Conservation (phyloP, 495 filamentous ascomycete genomes). For the Cairneyella variabilis region DNA sequence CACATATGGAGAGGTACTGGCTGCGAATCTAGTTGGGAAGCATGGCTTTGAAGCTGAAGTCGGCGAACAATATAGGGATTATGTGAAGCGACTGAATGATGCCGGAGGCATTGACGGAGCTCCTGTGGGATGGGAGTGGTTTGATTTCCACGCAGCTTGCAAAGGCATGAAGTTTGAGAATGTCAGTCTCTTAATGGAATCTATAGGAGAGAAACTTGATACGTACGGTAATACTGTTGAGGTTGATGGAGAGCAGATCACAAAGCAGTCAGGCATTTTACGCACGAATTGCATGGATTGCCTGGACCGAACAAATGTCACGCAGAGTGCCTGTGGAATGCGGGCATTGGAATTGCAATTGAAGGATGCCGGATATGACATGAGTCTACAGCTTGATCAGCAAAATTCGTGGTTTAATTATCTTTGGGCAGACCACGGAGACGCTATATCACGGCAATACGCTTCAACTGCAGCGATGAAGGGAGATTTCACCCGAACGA, state of each 20-base stretch:
- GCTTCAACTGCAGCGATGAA: slow-evolving; percentile 91
- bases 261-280: slow-evolving; percentile 67
- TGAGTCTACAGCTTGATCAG: slow-evolving; percentile 64
- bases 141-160: slow-evolving; percentile 88
- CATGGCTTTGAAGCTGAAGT: slow-evolving; percentile 73
- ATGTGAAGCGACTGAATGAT: slow-evolving; percentile 58
- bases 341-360: slow-evolving; percentile 74
- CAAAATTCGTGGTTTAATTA: slow-evolving; percentile 88
- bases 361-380: slow-evolving; percentile 65
- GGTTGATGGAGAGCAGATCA: slow-evolving; percentile 40
- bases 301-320: slow-evolving; percentile 88
- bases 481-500: slow-evolving; percentile 89
- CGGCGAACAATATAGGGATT: slow-evolving; percentile 70
- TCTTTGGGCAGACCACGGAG: slow-evolving; percentile 92
- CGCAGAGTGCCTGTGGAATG: slow-evolving; percentile 80
- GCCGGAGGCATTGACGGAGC: slow-evolving; percentile 48
- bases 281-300: slow-evolving; percentile 98
- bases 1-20: slow-evolving; percentile 71
- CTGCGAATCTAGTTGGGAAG: slow-evolving; percentile 85
- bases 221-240: slow-evolving; percentile 61
- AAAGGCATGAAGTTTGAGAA: slow-evolving; percentile 98
- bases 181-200: slow-evolving; percentile 71
- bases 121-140: slow-evolving; percentile 78
- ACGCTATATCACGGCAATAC: slow-evolving; percentile 70
- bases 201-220: slow-evolving; percentile 58